Base-by-base conservation (phyloP, 768 basidiomycete genomes). In the Cystobasidium ongulense region DNA sequence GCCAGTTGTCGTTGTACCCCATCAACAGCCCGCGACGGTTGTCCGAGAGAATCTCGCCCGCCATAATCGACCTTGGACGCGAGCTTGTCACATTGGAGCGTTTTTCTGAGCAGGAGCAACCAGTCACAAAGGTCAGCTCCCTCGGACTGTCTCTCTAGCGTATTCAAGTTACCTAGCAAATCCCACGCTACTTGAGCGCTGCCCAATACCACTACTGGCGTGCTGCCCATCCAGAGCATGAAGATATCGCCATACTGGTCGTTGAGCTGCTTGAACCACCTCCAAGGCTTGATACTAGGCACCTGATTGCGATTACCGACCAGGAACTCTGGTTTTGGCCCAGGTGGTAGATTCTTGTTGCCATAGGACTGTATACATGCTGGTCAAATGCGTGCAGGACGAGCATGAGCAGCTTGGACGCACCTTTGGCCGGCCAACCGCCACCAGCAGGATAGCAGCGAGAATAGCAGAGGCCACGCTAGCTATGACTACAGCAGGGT, bases 21-120 rank as follows among this genome's bases (percentile, higher is more conserved):
- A 52, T 63, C 75, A 77, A 74, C 27, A 76, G 39, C 4, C 76
- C 73, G 33, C 78, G 68, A 50, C 71, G 57, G 61, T 63, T 64
- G 59, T 62, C 50, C 18, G 64, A 73, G 0, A 77, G 59, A 17
- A 76, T 63, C 38, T 77, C 76, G 13, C 73, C 36, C 1, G 57
- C 73, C 75, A 78, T 76, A 66, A 78, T 76, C 62, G 76, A 75
- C 29, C 77, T 36, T 10, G 78, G 78, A 11, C 78, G 38, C 11
- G 59, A 39, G 68, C 64, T 74, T 53, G 53, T 73, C 21, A 74
- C 63, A 52, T 68, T 68, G 8, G 41, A 68, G 27, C 66, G 66
- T 29, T 68, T 68, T 31, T 68, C 57, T 59, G 39, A 17, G 39
- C 5, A 10, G 25, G 39, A 1, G 31, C 46, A 41, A 65, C 17